Evolutionary conservation across 352 stramenopile species (phyloP), one percentile per base, ranked within the genome.

Genomic region (Pythium angustatum): DNA sequence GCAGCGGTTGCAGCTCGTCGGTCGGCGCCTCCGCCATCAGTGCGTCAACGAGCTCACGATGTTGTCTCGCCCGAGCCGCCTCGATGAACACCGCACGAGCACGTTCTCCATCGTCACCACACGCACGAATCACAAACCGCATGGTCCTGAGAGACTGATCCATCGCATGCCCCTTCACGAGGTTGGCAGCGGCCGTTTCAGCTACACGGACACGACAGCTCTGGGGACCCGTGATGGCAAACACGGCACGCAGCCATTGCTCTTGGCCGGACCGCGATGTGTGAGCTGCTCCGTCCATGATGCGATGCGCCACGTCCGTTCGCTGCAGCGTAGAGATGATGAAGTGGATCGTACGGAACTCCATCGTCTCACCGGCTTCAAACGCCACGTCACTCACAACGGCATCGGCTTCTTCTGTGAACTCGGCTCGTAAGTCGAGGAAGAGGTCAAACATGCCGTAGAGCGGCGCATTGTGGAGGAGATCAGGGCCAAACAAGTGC

Each of bases 171-270:
- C n/a, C n/a, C n/a, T n/a, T n/a, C n/a, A n/a, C n/a, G 34, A 41
- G 34, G 3, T 9, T 3, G 34, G 12, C 34, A 9, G 34, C 34
- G 34, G 19, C 2, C 4, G 12, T 43, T 9, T 40, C 19, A n/a
- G 31, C 10, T 19, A 31, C 50, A 45, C 50, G 43, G 12, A 45
- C 19, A 22, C 50, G 50, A 11, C 33, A 57, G 50, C 50, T 57
- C 8, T 45, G 17, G 4, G 50, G 50, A 6, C 33, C 50, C 7
- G 31, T 45, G 31, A 45, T 45, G 8, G 7, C n/a, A 14, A 21
- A 33, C 1, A 57, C 50, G 1, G 21, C 50, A 10, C 31, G n/a
- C 10, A 27, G 21, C 50, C 30, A 57, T 9, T 45, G 30, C n/a
- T 28, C 50, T 8, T 57, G 19, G 0, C 31, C 17, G 9, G 11